Percentiles rank a stretch among this genome's conserved stretches.
phyloP scores from a whole-genome alignment of 805 yeast genomes.

The Saturnispora saitoi region DNA sequence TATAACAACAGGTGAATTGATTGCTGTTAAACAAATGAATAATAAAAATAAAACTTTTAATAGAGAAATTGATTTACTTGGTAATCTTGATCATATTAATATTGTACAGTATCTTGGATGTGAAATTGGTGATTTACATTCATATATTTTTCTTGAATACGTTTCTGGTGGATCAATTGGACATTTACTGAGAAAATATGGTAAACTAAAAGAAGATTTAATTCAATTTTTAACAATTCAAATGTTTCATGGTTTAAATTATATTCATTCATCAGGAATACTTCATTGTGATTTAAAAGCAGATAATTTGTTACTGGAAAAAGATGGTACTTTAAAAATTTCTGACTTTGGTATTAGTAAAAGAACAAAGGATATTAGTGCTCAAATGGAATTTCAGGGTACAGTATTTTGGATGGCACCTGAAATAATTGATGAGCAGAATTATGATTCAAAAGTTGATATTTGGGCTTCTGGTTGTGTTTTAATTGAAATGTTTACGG shows the following conservation, averaged over 20 bases:
- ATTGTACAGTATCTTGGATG: constrained; percentile 95
- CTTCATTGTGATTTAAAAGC: constrained; percentile 93
- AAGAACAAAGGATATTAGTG: constrained; percentile 73
- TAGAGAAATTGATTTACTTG: constrained; percentile 88
- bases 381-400: constrained; percentile 92
- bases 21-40: constrained; percentile 93
- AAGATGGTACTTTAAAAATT: constrained; percentile 90
- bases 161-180: constrained; percentile 98
- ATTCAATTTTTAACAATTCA: constrained; percentile 70
- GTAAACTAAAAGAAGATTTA: constrained; percentile 72
- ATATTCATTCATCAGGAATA: constrained; percentile 79
- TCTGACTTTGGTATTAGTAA: constrained; percentile 96
- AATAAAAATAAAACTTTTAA: constrained; percentile 59
- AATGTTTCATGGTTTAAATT: constrained; percentile 76
- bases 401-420: constrained; percentile 99
- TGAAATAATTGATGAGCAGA: constrained; percentile 84
- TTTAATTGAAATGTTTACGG: constrained; percentile 95
- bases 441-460: constrained; percentile 93
- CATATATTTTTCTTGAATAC: constrained; percentile 85
- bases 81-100: constrained; percentile 86
- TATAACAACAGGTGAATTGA: constrained; percentile 96
- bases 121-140: constrained; percentile 64
- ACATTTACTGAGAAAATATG: constrained; percentile 70
- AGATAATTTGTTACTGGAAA: constrained; percentile 79
- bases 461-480: constrained; percentile 99